Base-by-base conservation (phyloP, 164 flowering plant species). In the Tetrastigma voinierianum region DNA sequence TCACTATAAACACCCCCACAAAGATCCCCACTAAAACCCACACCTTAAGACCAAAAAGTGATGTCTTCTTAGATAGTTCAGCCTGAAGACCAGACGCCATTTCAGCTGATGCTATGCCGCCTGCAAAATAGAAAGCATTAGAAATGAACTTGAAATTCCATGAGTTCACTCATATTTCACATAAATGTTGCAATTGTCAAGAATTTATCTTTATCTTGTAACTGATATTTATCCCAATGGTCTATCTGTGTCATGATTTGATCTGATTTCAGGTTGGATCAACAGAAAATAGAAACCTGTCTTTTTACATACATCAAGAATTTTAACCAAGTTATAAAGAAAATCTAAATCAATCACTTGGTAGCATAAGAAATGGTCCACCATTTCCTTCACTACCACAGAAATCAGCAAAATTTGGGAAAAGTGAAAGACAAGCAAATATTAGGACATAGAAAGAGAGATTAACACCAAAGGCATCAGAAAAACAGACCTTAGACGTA, bases 21-120 rank as follows among this genome's bases (percentile, higher is more conserved):
- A 68, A 57, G 49, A 88, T 71, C 49, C 84, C 86, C 9, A 87
- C 79, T 44, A 89, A 57, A 53, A 76, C 90, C 97, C 97, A 91
- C 59, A 89, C 80, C 81, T 80, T 83, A 52, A 91, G 76, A 64
- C 90, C 78, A 65, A 76, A 72, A 65, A 81, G 62, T 49, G 57
- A 59, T 55, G 86, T 80, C 67, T 79, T 84, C 74, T 82, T 83
- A 16, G 89, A 79, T 67, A 89, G 71, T 46, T 68, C 84, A 2
- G 61, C 58, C 65, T 77, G 82, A 19, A 87, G 91, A 69, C 74
- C 75, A 17, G 85, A 78, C 3, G 82, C 83, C 94, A 87, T 87
- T 64, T 72, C 59, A 58, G 52, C 20, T 4, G 12, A 17, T 20
- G 19, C 47, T 63, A 24, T 60, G 67, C 46, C 51, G 17, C 70